Conservation (phyloP, 352 stramenopile species). For the Lagenidium giganteum region DNA sequence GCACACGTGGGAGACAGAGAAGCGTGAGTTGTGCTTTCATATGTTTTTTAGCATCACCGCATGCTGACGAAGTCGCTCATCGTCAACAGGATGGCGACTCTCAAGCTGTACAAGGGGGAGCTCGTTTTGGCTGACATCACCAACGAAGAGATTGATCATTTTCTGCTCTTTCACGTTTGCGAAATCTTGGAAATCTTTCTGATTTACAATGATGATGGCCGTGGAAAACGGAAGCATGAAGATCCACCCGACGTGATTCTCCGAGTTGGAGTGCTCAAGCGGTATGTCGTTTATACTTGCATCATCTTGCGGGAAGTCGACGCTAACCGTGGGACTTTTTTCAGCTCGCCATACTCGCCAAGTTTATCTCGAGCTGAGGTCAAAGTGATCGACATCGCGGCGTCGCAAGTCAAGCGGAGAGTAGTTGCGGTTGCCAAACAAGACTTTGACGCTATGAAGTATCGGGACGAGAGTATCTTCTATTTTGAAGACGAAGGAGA, state of each 20-base stretch:
- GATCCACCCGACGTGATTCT: conserved; percentile 34
- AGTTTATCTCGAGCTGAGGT: conserved; percentile 33
- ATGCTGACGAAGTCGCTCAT: not conserved
- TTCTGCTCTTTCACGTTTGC: conserved; percentile 73
- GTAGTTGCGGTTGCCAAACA: conserved; percentile 64
- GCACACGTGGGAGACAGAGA: conserved; percentile 58
- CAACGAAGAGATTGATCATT: conserved; percentile 54
- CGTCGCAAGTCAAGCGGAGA: conserved; percentile 57
- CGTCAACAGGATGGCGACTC: conserved; percentile 29
- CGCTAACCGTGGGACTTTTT: too few species aligned
- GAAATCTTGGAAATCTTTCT: conserved; percentile 70
- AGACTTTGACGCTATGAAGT: conserved; percentile 52
- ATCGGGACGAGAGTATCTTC: conserved; percentile 76
- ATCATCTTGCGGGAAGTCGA: too few species aligned
- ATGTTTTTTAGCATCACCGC: not conserved
- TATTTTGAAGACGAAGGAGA: conserved; percentile 44
- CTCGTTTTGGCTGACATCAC: conserved; percentile 71
- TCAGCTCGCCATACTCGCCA: conserved; percentile 49
- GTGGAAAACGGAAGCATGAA: conserved; percentile 16
- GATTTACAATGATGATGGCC: conserved; percentile 16
- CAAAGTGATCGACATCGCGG: conserved; percentile 40
- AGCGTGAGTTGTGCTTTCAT: conserved; percentile 23
- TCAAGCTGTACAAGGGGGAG: conserved; percentile 67
- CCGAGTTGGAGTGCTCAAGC: conserved; percentile 54
- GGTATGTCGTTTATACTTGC: conserved; percentile 20